Evolutionary conservation across 2,329 filamentous ascomycete genomes (phyloP), one percentile per base, ranked within the genome.

Genomic region (Diaporthe amygdali): DNA sequence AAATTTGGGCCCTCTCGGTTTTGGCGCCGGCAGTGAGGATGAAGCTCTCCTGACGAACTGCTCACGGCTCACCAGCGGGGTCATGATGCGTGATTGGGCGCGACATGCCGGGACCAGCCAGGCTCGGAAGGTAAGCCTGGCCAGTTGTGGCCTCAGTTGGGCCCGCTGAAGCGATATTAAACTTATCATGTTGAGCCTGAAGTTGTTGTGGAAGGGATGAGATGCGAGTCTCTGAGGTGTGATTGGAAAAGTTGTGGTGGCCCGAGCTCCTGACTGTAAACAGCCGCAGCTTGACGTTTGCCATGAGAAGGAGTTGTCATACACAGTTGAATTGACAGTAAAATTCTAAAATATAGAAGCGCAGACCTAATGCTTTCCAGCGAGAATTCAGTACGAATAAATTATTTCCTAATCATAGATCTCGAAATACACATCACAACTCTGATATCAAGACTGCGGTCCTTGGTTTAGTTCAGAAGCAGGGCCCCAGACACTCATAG

Each of bases 11-110:
- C 41, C 49, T 25, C 39, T 17, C 52, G 73, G 41, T 63, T 68
- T 69, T 32, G 59, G 30, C 55, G 55, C 46, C n/a, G 69, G 25
- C 37, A 52, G 32, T 54, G 59, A 30, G 34, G 69, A 56, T 25
- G 69, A 67, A 10, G 66, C 70, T 46, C 66, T 69, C 34, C 70
- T 70, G 39, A 52, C 39, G 54, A 68, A 22, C 46, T 46, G 52
- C 14, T 68, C 55, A 59, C n/a, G 71, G 52, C 41, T 22, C 30
- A 64, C 54, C 47, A 61, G 20, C 14, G 27, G 30, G 22, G 17
- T 5, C 44, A 22, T 15, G 25, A 66, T 3, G 9, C 49, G 22
- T 3, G 32, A 41, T n/a, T 44, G 49, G 7, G 69, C 7, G 51
- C 44, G 64, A 46, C 56, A 68, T 71, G 17, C 12, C 49, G 49